phyloP scores from a whole-genome alignment of 192 early-diverging fungal genomes.

The Umbelopsis sp. region DNA sequence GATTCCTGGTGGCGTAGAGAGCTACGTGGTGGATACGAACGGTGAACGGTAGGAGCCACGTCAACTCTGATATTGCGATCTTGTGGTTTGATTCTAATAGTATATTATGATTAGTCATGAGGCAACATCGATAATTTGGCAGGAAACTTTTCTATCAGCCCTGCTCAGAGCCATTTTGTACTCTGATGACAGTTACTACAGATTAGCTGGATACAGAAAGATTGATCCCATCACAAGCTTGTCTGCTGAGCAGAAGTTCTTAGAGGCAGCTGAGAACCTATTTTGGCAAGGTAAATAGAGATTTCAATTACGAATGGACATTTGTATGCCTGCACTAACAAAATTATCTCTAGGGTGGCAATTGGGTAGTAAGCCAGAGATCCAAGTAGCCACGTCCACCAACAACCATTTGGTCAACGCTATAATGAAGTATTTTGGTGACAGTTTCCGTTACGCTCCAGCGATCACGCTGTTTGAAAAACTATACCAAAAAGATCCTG shows the following conservation, averaged over 20 bases:
- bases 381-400: slow-evolving; percentile 90
- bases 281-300: slow-evolving; percentile 77
- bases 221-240: slow-evolving; percentile 83
- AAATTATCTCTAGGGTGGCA: slow-evolving; percentile 68
- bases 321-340: neutral
- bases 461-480: slow-evolving; percentile 84
- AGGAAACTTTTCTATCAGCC: slow-evolving; percentile 87
- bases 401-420: slow-evolving; percentile 90
- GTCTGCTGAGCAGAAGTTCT: slow-evolving; percentile 74
- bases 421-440: slow-evolving; percentile 87
- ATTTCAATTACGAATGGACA: neutral
- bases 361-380: slow-evolving; percentile 90
- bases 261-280: slow-evolving; percentile 80
- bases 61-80: no score
- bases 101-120: slow-evolving; percentile 53
- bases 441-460: slow-evolving; percentile 78
- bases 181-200: slow-evolving; percentile 84
- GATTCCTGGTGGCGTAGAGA: slow-evolving; percentile 97
- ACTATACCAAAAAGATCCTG: slow-evolving; percentile 78
- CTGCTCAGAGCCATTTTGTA: slow-evolving; percentile 90
- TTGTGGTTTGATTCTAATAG: neutral
- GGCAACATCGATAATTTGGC: slow-evolving; percentile 82
- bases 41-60: slow-evolving; percentile 74
- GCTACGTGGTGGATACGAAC: slow-evolving; percentile 83
- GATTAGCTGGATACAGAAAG: slow-evolving; percentile 87